Evolutionary conservation across 768 basidiomycete genomes (phyloP).

Genomic region (Mycena polygramma): DNA sequence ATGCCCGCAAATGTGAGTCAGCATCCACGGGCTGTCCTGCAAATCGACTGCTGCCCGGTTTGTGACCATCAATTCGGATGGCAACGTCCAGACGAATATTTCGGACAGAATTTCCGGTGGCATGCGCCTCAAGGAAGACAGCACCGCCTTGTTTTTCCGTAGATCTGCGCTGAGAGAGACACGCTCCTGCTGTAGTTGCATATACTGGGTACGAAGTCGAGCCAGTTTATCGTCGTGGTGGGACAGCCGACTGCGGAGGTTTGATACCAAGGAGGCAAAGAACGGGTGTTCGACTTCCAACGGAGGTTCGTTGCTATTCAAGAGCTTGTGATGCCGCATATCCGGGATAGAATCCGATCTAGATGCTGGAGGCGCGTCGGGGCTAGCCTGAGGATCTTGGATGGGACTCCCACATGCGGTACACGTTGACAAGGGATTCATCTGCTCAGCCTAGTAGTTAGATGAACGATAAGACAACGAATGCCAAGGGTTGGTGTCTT

Average conservation of each 20-base stretch:
- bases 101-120: neutral
- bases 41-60: neutral
- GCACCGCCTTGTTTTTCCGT: neutral
- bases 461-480: too few relatives aligned
- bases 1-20: neutral
- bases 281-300: neutral
- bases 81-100: neutral
- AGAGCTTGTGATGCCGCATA: neutral
- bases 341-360: neutral
- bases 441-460: too few relatives aligned
- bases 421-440: too few relatives aligned
- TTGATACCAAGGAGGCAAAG: neutral
- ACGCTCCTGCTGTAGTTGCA: neutral
- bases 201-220: neutral
- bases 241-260: neutral
- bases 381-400: too few relatives aligned
- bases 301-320: slow-evolving; percentile 2
- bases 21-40: neutral
- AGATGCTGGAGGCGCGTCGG: too few relatives aligned
- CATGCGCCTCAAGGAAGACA: slow-evolving; percentile 2
- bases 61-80: neutral
- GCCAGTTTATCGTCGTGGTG: neutral
- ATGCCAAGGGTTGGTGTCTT: too few relatives aligned
- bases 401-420: too few relatives aligned
- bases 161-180: neutral